phyloP scores from a whole-genome alignment of 2,329 filamentous ascomycete genomes.

The Penicillium digitatum region DNA sequence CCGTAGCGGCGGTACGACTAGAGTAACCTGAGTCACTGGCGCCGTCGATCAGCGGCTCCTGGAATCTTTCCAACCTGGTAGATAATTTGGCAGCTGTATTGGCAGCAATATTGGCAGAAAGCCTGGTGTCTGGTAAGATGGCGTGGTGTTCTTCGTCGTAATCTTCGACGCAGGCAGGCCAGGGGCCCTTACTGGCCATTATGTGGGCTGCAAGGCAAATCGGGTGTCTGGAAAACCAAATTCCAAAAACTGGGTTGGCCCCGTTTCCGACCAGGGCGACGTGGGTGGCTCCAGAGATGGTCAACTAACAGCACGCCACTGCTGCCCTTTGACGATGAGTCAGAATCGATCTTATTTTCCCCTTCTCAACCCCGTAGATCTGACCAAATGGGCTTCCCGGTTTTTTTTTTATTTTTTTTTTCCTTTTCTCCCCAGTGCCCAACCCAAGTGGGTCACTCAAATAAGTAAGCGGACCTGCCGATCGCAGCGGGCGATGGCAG shows the following conservation, averaged over 20 bases:
- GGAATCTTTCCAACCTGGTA: slow-evolving; percentile 43
- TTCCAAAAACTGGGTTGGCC: slow-evolving; percentile 22
- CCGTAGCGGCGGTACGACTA: slow-evolving; percentile 54
- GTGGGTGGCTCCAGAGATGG: slow-evolving; percentile 14
- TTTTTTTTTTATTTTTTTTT: slow-evolving; percentile 5
- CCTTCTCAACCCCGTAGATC: slow-evolving; percentile 11
- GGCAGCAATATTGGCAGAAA: slow-evolving; percentile 40
- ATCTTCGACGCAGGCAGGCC: slow-evolving; percentile 47
- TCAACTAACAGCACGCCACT: slow-evolving; percentile 24
- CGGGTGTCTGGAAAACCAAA: slow-evolving; percentile 25
- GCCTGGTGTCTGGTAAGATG: slow-evolving; percentile 46
- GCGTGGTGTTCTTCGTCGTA: slow-evolving; percentile 45
- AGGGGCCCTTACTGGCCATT: slow-evolving; percentile 40
- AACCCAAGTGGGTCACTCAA: slow-evolving; percentile 18
- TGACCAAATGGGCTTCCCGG: neutral
- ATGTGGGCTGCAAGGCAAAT: slow-evolving; percentile 22
- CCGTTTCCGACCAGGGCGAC: slow-evolving; percentile 17
- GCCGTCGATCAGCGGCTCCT: slow-evolving; percentile 43
- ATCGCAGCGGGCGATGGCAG: slow-evolving; percentile 29
- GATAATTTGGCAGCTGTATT: slow-evolving; percentile 49
- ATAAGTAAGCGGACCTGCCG: slow-evolving; percentile 26
- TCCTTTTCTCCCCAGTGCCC: slow-evolving; percentile 14
- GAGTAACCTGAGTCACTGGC: slow-evolving; percentile 62
- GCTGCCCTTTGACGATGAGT: slow-evolving; percentile 11
- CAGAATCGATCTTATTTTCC: slow-evolving; percentile 13